These are phyloP conservation scores for Apiospora pterosperma DNA, from an alignment of 2,329 filamentous ascomycete genomes.

Conservation along the genomic window DNA sequence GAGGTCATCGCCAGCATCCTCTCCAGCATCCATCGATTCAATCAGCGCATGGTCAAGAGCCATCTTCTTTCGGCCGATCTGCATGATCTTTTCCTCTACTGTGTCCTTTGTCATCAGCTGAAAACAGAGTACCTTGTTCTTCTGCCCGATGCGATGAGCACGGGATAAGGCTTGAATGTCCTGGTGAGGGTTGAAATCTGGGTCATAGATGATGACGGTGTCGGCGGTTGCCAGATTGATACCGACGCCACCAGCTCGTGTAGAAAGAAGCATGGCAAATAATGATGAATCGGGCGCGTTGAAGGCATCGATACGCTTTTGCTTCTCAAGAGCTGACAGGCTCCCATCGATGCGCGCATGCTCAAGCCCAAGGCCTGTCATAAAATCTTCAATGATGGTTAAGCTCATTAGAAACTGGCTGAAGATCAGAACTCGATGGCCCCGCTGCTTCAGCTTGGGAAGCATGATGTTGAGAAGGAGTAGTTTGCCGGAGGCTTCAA, in stretches of 20 bases:
- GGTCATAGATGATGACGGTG: conserved; percentile 95
- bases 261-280: conserved; percentile 91
- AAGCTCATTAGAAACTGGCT: conserved; percentile 91
- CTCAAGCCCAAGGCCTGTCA: conserved; percentile 68
- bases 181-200: conserved; percentile 97
- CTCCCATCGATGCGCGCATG: conserved; percentile 85
- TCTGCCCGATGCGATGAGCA: conserved; percentile 93
- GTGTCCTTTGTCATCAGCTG: conserved; percentile 87
- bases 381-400: conserved; percentile 87
- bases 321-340: conserved; percentile 79
- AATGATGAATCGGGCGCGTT: conserved; percentile 79
- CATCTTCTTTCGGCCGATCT: conserved; percentile 94
- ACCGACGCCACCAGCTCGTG: conserved; percentile 90
- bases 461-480: conserved; percentile 80
- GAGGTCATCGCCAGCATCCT: conserved; percentile 73
- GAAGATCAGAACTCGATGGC: conserved; percentile 90
- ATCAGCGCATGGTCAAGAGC: conserved; percentile 93
- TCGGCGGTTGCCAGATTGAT: conserved; percentile 97
- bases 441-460: conserved; percentile 78
- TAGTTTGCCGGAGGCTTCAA: conserved; percentile 90
- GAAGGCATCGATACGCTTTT: conserved; percentile 90
- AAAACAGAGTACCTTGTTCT: conserved; percentile 92
- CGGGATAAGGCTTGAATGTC: conserved; percentile 94
- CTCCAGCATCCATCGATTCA: conserved; percentile 83
- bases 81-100: conserved; percentile 93